Evolutionary conservation across 768 basidiomycete genomes (phyloP), one percentile per base, ranked within the genome.

Genomic region (Xerocomus brunneocitrinus): DNA sequence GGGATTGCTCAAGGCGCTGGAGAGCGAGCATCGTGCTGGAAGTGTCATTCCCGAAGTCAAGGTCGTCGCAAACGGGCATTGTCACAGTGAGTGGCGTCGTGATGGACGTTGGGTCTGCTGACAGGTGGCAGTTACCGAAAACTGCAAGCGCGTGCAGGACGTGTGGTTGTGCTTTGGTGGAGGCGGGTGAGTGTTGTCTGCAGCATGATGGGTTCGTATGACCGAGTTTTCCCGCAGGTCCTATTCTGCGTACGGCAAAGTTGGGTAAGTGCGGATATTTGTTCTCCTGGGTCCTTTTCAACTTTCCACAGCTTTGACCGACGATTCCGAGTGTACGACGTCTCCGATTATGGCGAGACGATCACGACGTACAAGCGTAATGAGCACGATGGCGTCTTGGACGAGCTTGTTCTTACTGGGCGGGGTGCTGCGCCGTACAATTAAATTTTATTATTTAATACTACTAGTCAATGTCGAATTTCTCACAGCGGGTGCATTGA

Each of bases 91-190:
- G 81, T 71, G 19, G 30, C 24, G 10, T 31, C 8, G 34, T 32
- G 24, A 16, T 7, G 0, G 16, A 3, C 19, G 19, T 16, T 44
- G 28, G 13, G 22, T 57, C 16, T 49, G 44, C 62, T 66, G 43
- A 71, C 50, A 9, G 27, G 22, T 42, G 49, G 9, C 52, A 89
- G 89, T 91, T 14, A 93, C 90, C 14, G 92, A 97, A 64, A 87
- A 93, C 59, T 97, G 95, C 61, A 79, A 85, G 60, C 81, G 94
- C 14, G 78, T 92, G 16, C 79, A 84, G 53, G 91, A 91, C 9
- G 79, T 98, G 13, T 98, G 95, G 95, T 72, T 85, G 57, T 97
- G 94, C 70, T 95, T 95, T 64, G 87, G 87, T 8, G 91, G 91
- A 38, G 90, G 89, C 67, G 86, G 88, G 79, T 87, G 62, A 68